Conservation (phyloP, 306 rosid species). For the Fragaria vesca region DNA sequence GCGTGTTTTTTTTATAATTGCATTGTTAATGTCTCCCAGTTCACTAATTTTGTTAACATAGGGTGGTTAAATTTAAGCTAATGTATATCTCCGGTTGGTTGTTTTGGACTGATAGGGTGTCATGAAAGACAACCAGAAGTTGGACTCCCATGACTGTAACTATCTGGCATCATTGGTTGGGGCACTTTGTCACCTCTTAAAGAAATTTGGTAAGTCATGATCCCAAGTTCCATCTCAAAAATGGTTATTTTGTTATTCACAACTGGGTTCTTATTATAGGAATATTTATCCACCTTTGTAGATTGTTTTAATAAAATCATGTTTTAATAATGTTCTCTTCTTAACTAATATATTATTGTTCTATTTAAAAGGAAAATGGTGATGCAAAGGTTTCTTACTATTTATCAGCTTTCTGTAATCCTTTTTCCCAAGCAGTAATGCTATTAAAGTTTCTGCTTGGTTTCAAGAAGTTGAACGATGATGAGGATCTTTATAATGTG, state of each 20-base stretch:
- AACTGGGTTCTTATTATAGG: not conserved
- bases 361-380: not conserved
- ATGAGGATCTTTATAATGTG: not conserved
- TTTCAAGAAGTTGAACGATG: not conserved
- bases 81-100: conserved; percentile 17
- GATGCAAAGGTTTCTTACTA: not conserved
- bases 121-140: conserved; percentile 35
- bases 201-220: conserved; percentile 52
- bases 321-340: not conserved
- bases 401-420: not conserved
- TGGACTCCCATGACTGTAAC: conserved; percentile 48
- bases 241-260: conserved; percentile 1
- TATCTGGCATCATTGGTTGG: conserved; percentile 48
- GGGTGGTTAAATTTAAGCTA: conserved; percentile 5
- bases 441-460: not conserved
- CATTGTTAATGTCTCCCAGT: not conserved
- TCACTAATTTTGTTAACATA: not conserved
- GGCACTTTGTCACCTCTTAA: conserved; percentile 71
- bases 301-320: not conserved
- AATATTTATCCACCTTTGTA: not conserved
- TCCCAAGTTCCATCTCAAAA: conserved; percentile 12
- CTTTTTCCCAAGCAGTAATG: not conserved
- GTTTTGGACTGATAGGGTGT: conserved; percentile 42
- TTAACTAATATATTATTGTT: not conserved
- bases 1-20: not conserved